Conservation (phyloP, 345 rosid genomes). For the Theobroma cacao region DNA sequence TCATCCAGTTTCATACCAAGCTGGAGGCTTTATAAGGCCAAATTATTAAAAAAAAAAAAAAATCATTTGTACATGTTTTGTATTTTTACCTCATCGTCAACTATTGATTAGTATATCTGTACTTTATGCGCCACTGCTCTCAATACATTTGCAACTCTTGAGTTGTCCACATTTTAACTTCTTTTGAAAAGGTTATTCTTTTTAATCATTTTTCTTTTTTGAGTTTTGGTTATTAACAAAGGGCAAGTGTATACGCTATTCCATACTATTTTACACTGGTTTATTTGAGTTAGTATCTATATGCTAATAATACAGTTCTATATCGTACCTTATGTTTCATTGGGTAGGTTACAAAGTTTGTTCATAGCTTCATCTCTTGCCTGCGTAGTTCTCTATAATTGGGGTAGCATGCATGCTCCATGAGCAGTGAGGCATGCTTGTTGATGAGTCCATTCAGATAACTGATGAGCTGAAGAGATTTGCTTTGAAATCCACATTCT, state of each 20-base stretch:
- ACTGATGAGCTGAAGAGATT: slow-evolving; percentile 31
- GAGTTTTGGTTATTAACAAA: not conserved
- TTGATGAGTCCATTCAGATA: slow-evolving; percentile 32
- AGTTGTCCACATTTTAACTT: not conserved
- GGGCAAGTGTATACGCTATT: not conserved
- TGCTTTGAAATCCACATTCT: slow-evolving; percentile 26
- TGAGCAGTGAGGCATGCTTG: slow-evolving; percentile 31
- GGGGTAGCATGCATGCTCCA: slow-evolving; percentile 27
- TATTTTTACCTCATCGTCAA: not conserved
- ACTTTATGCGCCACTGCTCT: not conserved
- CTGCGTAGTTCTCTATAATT: slow-evolving; percentile 17
- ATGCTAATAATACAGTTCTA: not conserved
- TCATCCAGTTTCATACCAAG: not conserved
- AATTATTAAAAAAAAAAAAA: not conserved
- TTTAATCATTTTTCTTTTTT: not conserved
- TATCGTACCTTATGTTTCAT: not conserved
- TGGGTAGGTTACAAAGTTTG: slow-evolving; percentile 8
- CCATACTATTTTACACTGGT: not conserved
- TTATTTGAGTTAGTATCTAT: not conserved
- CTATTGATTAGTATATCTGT: not conserved
- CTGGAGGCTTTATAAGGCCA: not conserved
- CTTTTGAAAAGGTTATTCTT: not conserved
- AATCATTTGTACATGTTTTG: too few relatives aligned
- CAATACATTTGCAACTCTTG: not conserved
- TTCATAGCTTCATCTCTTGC: slow-evolving; percentile 18